Evolutionary conservation across 2,329 filamentous ascomycete species (phyloP).

Genomic region (Paramyrothecium sp.): DNA sequence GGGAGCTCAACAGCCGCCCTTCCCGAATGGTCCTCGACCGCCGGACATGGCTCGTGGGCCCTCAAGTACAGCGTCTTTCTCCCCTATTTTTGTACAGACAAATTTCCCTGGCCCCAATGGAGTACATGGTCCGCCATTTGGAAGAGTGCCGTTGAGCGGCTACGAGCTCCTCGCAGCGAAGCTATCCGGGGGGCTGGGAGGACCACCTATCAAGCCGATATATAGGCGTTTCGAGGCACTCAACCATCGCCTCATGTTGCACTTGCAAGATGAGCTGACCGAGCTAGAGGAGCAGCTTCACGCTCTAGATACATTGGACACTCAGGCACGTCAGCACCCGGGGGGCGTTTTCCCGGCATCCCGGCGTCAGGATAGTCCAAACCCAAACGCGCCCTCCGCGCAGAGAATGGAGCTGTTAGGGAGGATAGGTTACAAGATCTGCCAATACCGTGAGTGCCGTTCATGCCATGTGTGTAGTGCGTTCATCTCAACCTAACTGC

Average conservation of each 20-base stretch:
- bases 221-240: slow-evolving; percentile 82
- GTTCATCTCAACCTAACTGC: background rate
- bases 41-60: slow-evolving; percentile 5
- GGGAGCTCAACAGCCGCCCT: background rate
- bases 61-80: slow-evolving; percentile 1
- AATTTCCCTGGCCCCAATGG: background rate
- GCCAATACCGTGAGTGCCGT: slow-evolving; percentile 60
- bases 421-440: slow-evolving; percentile 63
- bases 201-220: slow-evolving; percentile 52
- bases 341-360: slow-evolving; percentile 55
- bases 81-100: slow-evolving; percentile 4
- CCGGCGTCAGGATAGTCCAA: slow-evolving; percentile 53
- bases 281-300: slow-evolving; percentile 79
- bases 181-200: slow-evolving; percentile 30
- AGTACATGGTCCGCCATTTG: background rate
- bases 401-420: slow-evolving; percentile 60
- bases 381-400: slow-evolving; percentile 56
- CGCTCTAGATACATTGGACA: slow-evolving; percentile 61
- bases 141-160: slow-evolving; percentile 45
- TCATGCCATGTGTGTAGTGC: background rate
- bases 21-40: background rate
- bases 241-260: slow-evolving; percentile 78
- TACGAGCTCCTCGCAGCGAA: slow-evolving; percentile 63
- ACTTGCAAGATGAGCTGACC: slow-evolving; percentile 81
- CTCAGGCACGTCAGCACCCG: slow-evolving; percentile 40